Evolutionary conservation across 1,139 yeast genomes (phyloP), one percentile per base, ranked within the genome.

Genomic region (Trichomonascaceae sp.): DNA sequence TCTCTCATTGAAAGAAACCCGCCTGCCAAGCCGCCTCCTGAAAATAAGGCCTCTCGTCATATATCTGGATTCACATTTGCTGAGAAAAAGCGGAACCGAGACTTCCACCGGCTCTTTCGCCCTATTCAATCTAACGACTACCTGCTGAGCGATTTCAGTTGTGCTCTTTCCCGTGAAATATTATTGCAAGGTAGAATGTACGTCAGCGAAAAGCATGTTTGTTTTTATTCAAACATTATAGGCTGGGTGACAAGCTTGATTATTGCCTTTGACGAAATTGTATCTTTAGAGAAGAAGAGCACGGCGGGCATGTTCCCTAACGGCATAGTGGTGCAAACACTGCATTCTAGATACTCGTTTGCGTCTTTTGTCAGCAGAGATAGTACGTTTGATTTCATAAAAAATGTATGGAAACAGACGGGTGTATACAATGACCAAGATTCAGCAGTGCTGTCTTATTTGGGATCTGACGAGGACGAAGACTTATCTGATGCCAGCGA

Each of bases 221-320:
- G 97, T 66, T 95, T 95, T 74, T 86, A 89, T 64, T 88, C 97
- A n/a, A 89, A 89, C 64, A 76, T 93, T 47, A 74, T 95, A 50
- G 97, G 97, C 0, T 91, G 96, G 96, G 89, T 89, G 1, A 89
- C 97, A 2, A 87, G 81, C 60, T 70, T 91, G 45, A 80, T 86
- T 6, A 79, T 93, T 32, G 83, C 88, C 1, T 80, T 85, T 63
- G 80, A 78, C 50, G 96, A 90, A 55, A 82, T 93, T 46, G 75
- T 81, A 3, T 76, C 80, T 24, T 78, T 93, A 61, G 96, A 90
- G 62, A 87, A 88, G 70, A 83, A 83, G 59, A 78, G 83, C 46
- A 89, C 96, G 0, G 96, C 90, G 1, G 96, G 96, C 0, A 74
- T 93, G 36, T 89, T 93, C 66, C 96, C 97, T 15, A 91, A 91